Evolutionary conservation across 1,284 basidiomycete genomes (phyloP), one percentile per base, ranked within the genome.

Genomic region (Spongispora temasekensis): DNA sequence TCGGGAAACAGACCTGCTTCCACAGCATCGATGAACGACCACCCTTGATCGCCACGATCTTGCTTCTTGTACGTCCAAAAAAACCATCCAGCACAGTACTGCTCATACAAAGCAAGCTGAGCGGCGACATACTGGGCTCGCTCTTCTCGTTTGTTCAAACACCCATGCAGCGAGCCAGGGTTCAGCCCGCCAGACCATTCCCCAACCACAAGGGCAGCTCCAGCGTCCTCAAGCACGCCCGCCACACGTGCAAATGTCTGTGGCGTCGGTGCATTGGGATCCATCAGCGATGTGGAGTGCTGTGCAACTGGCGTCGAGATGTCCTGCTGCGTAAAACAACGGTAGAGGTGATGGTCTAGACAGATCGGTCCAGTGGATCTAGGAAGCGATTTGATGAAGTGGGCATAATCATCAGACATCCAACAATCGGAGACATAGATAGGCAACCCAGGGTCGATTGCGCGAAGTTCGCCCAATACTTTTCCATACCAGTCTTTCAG

Each of bases 41-140:
- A 95, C 1, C 91, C 92, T 2, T 81, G 83, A 71, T 94, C 91
- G 64, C 88, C 86, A 3, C 72, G 75, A 8, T 80, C 75, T 58
- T 88, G 83, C 73, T 94, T 94, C 79, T 90, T 93, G 72, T 87
- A 90, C 44, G 92, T 94, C 94, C 94, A 97, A 75, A 91, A 95
- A 77, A 88, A 95, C 83, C 85, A 92, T 3, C 94, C 94, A 0
- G 84, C 86, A 60, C 90, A 89, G 35, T 77, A 72, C 57, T 76
- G 73, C 64, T 94, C 90, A 64, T 84, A 95, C 35, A 91, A 66
- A 23, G 81, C 81, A 57, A 94, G 76, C 74, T 96, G 87, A 12
- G 91, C 87, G 19, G 79, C 73, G 5, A 90, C 79, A 65, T 85
- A 94, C 63, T 80, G 75, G 71, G 79, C 74, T 69, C 80, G 69